Percentiles rank a stretch among this genome's conserved stretches.
phyloP scores from a whole-genome alignment of 2,329 filamentous ascomycete species.

The Westerdykella sp. region DNA sequence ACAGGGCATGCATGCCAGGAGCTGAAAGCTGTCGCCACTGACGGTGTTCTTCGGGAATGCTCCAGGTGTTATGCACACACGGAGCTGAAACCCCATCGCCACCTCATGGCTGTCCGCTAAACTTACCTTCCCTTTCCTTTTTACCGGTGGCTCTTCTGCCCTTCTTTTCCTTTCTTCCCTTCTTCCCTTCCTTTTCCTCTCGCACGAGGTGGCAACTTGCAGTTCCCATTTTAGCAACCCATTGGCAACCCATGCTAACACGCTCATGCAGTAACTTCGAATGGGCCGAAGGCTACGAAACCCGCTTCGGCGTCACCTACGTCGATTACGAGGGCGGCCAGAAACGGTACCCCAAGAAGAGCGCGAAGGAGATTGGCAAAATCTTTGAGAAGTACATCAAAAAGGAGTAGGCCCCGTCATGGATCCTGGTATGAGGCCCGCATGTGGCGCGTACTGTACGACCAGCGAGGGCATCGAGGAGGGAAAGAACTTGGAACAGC shows the following conservation, averaged over 20 bases:
- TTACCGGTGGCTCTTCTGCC: neutral
- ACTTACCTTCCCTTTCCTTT: neutral
- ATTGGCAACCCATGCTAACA: conserved; percentile 13
- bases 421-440: too few species aligned
- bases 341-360: conserved; percentile 78
- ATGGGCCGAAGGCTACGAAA: conserved; percentile 88
- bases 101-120: too few species aligned
- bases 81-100: too few species aligned
- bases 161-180: neutral
- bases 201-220: neutral
- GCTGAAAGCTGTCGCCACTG: too few species aligned
- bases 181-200: neutral
- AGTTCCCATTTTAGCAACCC: neutral
- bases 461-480: too few species aligned
- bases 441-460: too few species aligned
- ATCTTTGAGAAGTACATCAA: conserved; percentile 67
- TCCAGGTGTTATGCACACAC: too few species aligned
- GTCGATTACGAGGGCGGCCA: conserved; percentile 78
- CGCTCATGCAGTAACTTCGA: conserved; percentile 62
- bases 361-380: conserved; percentile 62
- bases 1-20: too few species aligned
- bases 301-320: conserved; percentile 75
- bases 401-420: conserved; percentile 42
- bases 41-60: too few species aligned
- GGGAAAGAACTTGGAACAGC: too few species aligned